Percentiles rank a stretch among this genome's conserved stretches.
Conservation (phyloP, 2,329 filamentous ascomycete genomes). For the Venturia oleaginea region DNA sequence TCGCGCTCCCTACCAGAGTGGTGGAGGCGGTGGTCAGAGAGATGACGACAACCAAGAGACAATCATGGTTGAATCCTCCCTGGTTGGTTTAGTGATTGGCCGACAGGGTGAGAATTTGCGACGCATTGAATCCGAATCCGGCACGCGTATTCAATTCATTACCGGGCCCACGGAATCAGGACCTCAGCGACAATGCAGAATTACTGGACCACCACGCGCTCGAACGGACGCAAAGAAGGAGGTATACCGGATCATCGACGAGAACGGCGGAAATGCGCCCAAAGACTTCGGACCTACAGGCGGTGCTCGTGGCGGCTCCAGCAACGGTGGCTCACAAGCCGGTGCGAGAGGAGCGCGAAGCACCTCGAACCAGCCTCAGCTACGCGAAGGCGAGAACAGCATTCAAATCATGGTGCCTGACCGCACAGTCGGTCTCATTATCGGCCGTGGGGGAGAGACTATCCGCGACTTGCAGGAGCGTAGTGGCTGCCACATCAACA, state of each 20-base stretch:
- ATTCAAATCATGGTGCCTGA: constrained; percentile 94
- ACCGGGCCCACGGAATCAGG: constrained; percentile 64
- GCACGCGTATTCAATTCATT: constrained; percentile 80
- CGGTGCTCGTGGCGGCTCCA: constrained; percentile 11
- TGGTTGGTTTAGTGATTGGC: constrained; percentile 86
- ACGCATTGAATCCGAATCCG: constrained; percentile 73
- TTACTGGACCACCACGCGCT: constrained; percentile 62
- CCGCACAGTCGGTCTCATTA: constrained; percentile 84
- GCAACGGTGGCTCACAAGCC: constrained; percentile 20
- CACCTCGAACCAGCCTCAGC: constrained; percentile 32
- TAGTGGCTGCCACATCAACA: constrained; percentile 92
- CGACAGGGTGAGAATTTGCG: constrained; percentile 82
- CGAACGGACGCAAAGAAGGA: constrained; percentile 71
- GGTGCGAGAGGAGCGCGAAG: not conserved
- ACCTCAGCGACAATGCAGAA: constrained; percentile 73
- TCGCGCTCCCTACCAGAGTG: constrained; percentile 2
- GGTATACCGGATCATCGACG: constrained; percentile 81
- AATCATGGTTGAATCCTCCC: constrained; percentile 75
- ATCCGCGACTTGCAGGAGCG: constrained; percentile 87
- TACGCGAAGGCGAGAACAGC: constrained; percentile 73
- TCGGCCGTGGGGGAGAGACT: constrained; percentile 86
- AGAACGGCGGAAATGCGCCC: constrained; percentile 55
- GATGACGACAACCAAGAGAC: constrained; percentile 67
- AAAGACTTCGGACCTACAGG: constrained; percentile 17
- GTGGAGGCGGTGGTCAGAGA: constrained; percentile 21